These are phyloP conservation scores for Crucihimalaya himalaica DNA, from an alignment of 345 rosid species.

Conservation along the genomic window DNA sequence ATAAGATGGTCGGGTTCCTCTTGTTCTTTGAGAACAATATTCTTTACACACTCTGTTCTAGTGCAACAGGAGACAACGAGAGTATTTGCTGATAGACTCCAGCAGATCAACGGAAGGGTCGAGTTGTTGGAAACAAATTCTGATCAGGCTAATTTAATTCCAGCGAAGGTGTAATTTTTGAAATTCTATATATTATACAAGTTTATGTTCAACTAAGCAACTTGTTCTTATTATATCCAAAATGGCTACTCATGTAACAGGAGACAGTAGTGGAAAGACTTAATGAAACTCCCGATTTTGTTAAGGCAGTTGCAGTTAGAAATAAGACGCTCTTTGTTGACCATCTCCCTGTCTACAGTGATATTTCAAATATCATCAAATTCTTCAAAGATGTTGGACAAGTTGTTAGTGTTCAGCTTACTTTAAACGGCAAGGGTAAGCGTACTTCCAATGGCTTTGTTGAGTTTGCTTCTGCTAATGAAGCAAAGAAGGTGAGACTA, in stretches of 20 bases:
- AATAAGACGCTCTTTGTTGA: background rate
- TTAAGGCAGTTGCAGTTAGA: background rate
- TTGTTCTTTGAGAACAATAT: too few relatives aligned
- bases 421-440: background rate
- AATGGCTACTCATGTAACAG: background rate
- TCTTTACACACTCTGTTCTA: too few relatives aligned
- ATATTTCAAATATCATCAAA: background rate
- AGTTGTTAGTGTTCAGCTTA: background rate
- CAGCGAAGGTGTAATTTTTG: background rate
- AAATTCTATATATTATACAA: too few relatives aligned
- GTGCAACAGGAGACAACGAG: too few relatives aligned
- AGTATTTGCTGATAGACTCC: too few relatives aligned
- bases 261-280: background rate
- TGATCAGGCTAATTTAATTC: background rate
- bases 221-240: background rate
- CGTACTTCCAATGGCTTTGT: background rate
- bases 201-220: background rate
- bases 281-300: background rate
- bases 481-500: background rate
- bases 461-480: background rate
- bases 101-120: background rate
- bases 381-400: background rate
- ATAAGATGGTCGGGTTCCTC: too few relatives aligned
- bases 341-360: background rate
- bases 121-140: constrained; percentile 8